Evolutionary conservation across 352 stramenopile species (phyloP), one percentile per base, ranked within the genome.

Genomic region (Phytophthora ohioensis): DNA sequence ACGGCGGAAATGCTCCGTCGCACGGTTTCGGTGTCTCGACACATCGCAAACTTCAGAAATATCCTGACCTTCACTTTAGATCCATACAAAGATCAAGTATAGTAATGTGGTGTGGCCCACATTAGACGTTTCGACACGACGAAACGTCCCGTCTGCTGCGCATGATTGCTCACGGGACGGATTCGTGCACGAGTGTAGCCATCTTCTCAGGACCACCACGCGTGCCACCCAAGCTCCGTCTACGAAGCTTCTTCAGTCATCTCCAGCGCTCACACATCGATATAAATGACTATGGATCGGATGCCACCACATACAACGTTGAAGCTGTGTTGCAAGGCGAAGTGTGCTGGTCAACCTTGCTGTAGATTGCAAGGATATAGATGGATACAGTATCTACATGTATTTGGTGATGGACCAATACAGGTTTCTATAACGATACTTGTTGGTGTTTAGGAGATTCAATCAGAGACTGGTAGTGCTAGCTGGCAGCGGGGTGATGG

Each of bases 31-130:
- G 53, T 69, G 62, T 34, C 64, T 42, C 52, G 62, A 52, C 62
- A 56, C 51, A 17, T 63, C 61, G 3, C 43, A 69, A 46, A 64
- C 62, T 69, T 69, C 62, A 69, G 62, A 69, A 69, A 69, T 43
- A 51, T 34, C 34, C 21, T n/a, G 2, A 12, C 38, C 45, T 21
- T 45, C 21, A 56, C 10, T 30, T 41, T 39, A 5, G 5, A 46
- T 5, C 15, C 41, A 52, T 69, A 69, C 51, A 62, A 63, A 63
- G 15, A 15, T 0, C 34, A 49, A 63, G 51, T 27, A 39, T 10
- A 7, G 6, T 2, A 17, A 36, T 6, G 2, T 65, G 13, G 12
- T 70, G 62, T 69, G 31, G n/a, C 13, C 3, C 27, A 64, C 62
- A 64, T 30, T 3, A 31, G 8, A 32, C 43, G 13, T 21, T 46